phyloP scores from a whole-genome alignment of 108 stramenopile genomes.

The Chaetoceros tenuissimus region DNA sequence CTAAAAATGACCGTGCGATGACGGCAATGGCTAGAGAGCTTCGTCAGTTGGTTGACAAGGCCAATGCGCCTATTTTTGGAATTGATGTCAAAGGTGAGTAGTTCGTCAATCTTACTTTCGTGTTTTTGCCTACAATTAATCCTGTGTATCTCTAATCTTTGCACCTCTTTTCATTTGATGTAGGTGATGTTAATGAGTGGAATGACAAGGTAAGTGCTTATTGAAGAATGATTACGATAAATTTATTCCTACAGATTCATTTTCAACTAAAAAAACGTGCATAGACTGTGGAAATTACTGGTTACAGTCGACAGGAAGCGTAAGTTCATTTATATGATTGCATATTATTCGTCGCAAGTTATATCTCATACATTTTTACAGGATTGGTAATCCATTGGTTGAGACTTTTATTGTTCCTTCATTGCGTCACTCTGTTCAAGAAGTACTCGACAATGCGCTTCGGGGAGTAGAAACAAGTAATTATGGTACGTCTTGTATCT shows the following conservation, averaged over 20 bases:
- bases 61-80: conserved; percentile 81
- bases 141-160: not conserved
- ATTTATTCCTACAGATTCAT: too few relatives aligned
- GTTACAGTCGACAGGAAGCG: conserved; percentile 54
- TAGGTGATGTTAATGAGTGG: conserved; percentile 47
- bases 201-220: too few relatives aligned
- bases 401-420: conserved; percentile 37
- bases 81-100: conserved; percentile 63
- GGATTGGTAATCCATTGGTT: conserved; percentile 32
- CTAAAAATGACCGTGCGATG: conserved; percentile 42
- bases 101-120: not conserved
- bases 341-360: too few relatives aligned
- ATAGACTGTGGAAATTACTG: conserved; percentile 55
- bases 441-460: conserved; percentile 46
- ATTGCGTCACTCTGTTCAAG: conserved; percentile 30
- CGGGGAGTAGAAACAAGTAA: conserved; percentile 59
- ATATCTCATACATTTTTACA: too few relatives aligned
- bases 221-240: not conserved
- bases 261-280: too few relatives aligned
- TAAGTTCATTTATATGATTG: too few relatives aligned
- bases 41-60: conserved; percentile 62
- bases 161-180: not conserved
- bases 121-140: conserved; percentile 1
- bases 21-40: conserved; percentile 54
- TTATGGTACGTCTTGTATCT: too few relatives aligned